Conservation (phyloP, 352 stramenopile species). For the Phytophthora melonis region DNA sequence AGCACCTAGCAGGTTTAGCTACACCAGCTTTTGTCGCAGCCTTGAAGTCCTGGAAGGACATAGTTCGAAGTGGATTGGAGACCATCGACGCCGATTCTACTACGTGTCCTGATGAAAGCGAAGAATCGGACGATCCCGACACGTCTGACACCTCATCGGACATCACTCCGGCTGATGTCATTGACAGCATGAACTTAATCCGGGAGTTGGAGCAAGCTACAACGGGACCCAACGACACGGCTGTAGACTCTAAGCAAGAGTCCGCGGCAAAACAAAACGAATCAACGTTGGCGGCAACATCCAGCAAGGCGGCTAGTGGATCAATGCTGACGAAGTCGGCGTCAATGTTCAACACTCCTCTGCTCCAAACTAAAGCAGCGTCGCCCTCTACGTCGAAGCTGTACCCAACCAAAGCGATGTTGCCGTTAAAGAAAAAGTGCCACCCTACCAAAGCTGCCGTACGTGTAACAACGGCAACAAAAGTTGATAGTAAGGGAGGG, state of each 20-base stretch:
- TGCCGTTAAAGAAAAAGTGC: background rate
- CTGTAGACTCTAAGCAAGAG: background rate
- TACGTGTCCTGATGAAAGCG: background rate
- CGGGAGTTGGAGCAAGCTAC: background rate
- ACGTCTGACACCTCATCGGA: background rate
- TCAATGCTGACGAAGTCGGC: background rate
- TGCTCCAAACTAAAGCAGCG: background rate
- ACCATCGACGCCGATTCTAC: background rate
- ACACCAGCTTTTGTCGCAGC: background rate
- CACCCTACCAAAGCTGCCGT: background rate
- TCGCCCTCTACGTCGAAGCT: background rate
- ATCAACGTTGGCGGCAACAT: background rate
- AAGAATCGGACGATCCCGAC: background rate
- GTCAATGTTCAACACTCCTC: background rate
- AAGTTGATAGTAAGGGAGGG: background rate
- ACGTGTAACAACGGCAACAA: background rate
- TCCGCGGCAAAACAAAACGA: background rate
- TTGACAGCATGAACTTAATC: background rate
- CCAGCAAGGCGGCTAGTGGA: background rate
- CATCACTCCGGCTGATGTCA: background rate
- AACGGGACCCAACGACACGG: background rate
- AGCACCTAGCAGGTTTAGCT: background rate
- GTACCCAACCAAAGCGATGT: background rate
- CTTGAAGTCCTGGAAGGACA: constrained; percentile 7
- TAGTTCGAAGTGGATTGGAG: background rate